Conservation (phyloP, 2,329 filamentous ascomycete genomes). For the Aureobasidium namibiae region DNA sequence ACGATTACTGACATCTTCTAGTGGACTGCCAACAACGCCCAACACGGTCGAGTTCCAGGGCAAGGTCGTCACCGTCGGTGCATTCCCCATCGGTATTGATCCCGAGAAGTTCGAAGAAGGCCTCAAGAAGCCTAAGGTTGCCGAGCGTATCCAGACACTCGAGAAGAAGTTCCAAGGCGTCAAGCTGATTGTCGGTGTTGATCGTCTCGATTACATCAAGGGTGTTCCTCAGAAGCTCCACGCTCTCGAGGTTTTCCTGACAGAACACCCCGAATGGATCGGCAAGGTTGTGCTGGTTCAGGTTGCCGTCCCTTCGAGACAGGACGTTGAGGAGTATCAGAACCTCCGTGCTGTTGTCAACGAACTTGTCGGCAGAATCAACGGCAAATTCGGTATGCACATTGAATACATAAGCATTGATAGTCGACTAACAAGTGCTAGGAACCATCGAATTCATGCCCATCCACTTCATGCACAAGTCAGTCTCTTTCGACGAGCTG, state of each 20-base stretch:
- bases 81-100: conserved; percentile 96
- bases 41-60: conserved; percentile 89
- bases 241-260: conserved; percentile 91
- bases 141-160: conserved; percentile 76
- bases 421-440: conserved; percentile 22
- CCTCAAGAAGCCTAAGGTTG: conserved; percentile 74
- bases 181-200: conserved; percentile 93
- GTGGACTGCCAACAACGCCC: conserved; percentile 68
- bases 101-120: conserved; percentile 93
- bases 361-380: conserved; percentile 92
- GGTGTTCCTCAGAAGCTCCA: conserved; percentile 96
- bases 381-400: conserved; percentile 71
- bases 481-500: conserved; percentile 87
- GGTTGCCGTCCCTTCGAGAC: conserved; percentile 86
- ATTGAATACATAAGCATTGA: background rate
- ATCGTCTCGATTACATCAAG: conserved; percentile 97
- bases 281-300: conserved; percentile 95
- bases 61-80: conserved; percentile 82
- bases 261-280: conserved; percentile 95
- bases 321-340: conserved; percentile 97
- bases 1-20: conserved; percentile 19
- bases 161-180: conserved; percentile 90
- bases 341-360: conserved; percentile 93
- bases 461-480: conserved; percentile 97
- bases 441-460: conserved; percentile 97